These are phyloP conservation scores for Kwoniella sp. DNA, from an alignment of 768 basidiomycete genomes.

Conservation along the genomic window DNA sequence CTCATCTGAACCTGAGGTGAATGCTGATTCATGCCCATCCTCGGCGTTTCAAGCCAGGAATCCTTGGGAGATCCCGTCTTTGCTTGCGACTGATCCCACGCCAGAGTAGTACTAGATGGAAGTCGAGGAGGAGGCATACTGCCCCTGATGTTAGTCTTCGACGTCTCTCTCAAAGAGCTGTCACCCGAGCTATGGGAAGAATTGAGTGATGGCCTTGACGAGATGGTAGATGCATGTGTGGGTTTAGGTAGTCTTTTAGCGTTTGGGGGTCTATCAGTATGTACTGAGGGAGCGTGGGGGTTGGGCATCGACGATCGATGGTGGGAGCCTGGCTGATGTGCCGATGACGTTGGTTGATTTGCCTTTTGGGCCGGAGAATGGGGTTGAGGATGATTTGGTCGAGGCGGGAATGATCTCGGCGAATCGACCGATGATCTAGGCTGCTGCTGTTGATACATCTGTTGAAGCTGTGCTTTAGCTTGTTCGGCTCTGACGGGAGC, in stretches of 20 bases:
- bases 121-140: slow-evolving; percentile 27
- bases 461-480: slow-evolving; percentile 13
- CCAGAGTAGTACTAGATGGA: slow-evolving; percentile 23
- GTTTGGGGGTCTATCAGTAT: not conserved
- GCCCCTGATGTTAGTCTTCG: slow-evolving; percentile 15
- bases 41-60: slow-evolving; percentile 23
- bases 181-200: slow-evolving; percentile 11
- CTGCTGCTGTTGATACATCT: slow-evolving; percentile 6
- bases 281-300: not conserved
- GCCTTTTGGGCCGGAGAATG: slow-evolving; percentile 2
- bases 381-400: slow-evolving; percentile 5
- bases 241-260: slow-evolving; percentile 7
- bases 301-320: slow-evolving; percentile 27
- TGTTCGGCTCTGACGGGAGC: slow-evolving; percentile 24
- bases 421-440: not conserved
- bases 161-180: slow-evolving; percentile 18
- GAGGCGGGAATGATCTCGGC: not conserved
- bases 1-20: slow-evolving; percentile 4
- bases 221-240: slow-evolving; percentile 10
- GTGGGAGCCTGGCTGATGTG: not conserved
- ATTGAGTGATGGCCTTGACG: slow-evolving; percentile 14
- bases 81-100: slow-evolving; percentile 27
- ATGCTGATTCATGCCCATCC: slow-evolving; percentile 4
- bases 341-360: not conserved
- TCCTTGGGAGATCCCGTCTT: slow-evolving; percentile 28